Base-by-base conservation (phyloP, 2,329 filamentous ascomycete species). In the Dactylellina sp. region DNA sequence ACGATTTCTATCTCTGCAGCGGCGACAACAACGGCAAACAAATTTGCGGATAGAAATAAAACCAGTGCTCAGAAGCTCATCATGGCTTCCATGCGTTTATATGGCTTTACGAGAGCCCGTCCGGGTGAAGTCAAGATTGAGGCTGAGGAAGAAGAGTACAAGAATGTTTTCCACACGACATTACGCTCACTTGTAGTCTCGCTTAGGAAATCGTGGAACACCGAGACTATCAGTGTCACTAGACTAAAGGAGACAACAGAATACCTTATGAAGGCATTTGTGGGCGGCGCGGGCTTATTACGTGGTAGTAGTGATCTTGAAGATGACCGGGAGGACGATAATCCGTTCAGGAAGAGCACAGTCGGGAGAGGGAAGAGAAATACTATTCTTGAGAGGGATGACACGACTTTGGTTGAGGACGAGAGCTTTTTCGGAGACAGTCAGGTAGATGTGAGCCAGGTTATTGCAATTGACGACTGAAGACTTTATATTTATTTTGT, bases 241-340 rank as follows among this genome's bases (percentile, higher is more conserved):
- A 61, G 50, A 35, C 24, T 74, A 24, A 74, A 74, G 20, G 70
- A 74, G 32, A 66, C 55, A 0, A 74, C 55, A 3, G 70, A 74
- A 40, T 66, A 74, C 42, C 55, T 74, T 47, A 66, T 74, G 61
- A 74, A 66, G 42, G 70, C 49, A 3, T 74, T 74, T 20, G 61
- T 74, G n/a, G 70, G 70, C 11, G 70, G 70, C 2, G 24, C 32
- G 2, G 70, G 70, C 6, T 39, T 61, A 20, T n/a, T 57, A 1
- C 46, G 61, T 11, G 61, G 70, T 5, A 62, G 70, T 24, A 74
- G 70, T 24, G 70, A 74, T 40, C 59, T 24, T 25, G 70, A 74
- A 20, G 59, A 59, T 11, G 60, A 61, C 4, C 12, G 18, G 16
- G 59, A 61, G 14, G 70, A 74, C 9, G 70, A 74, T 14, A 66